Percentiles rank a stretch among this genome's conserved stretches.
phyloP scores from a whole-genome alignment of 1,284 basidiomycete genomes.

The Termitomyces sp. region DNA sequence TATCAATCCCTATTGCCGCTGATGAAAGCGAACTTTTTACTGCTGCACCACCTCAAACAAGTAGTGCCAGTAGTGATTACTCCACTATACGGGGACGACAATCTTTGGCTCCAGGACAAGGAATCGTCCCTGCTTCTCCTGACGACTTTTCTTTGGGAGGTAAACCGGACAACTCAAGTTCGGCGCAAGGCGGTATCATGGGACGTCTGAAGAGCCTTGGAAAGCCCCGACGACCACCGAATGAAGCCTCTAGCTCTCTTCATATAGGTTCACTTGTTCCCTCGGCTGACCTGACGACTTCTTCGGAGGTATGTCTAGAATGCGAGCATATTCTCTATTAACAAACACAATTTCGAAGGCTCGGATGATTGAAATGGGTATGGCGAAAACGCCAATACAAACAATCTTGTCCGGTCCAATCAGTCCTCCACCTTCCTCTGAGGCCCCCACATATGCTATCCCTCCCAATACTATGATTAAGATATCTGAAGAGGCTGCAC shows the following conservation, averaged over 20 bases:
- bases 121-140: slow-evolving; percentile 22
- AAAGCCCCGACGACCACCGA: slow-evolving; percentile 47
- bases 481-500: slow-evolving; percentile 80
- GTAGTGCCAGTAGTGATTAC: slow-evolving; percentile 41
- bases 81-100: slow-evolving; percentile 42
- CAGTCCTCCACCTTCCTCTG: slow-evolving; percentile 63
- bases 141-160: slow-evolving; percentile 54
- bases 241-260: slow-evolving; percentile 27
- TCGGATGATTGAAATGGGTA: slow-evolving; percentile 21
- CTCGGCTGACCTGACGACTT: slow-evolving; percentile 21
- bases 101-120: slow-evolving; percentile 32
- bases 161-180: slow-evolving; percentile 35
- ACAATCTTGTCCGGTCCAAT: slow-evolving; percentile 64
- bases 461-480: slow-evolving; percentile 65
- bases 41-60: slow-evolving; percentile 12
- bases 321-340: not conserved
- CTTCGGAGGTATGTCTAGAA: slow-evolving; percentile 26
- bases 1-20: slow-evolving; percentile 22
- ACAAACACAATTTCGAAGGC: slow-evolving; percentile 16
- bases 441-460: slow-evolving; percentile 68
- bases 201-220: slow-evolving; percentile 76
- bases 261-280: slow-evolving; percentile 17
- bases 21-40: slow-evolving; percentile 16
- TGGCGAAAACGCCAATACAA: slow-evolving; percentile 51
- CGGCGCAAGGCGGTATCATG: slow-evolving; percentile 70